Conservation (phyloP, 495 filamentous ascomycete genomes). For the Penicillium maclennaniae region DNA sequence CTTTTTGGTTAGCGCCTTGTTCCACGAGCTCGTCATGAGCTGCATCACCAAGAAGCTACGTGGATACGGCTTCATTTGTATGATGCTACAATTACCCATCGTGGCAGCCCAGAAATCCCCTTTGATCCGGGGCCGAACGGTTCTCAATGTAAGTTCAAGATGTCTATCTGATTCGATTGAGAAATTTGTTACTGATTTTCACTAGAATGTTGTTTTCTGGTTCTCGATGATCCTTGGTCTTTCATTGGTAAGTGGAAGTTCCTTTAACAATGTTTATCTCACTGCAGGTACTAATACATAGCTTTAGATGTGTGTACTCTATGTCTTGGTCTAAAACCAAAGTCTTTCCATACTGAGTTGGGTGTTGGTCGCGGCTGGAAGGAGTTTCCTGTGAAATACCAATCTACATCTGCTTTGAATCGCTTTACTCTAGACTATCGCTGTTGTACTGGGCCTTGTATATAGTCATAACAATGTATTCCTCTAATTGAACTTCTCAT, state of each 20-base stretch:
- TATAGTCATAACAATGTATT: neutral
- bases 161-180: neutral
- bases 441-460: neutral
- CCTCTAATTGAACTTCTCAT: neutral
- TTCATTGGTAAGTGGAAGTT: conserved; percentile 61
- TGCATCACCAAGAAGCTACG: conserved; percentile 97
- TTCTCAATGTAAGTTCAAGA: conserved; percentile 61
- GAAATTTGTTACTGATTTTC: neutral
- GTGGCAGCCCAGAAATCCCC: conserved; percentile 81
- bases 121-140: conserved; percentile 66
- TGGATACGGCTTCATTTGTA: conserved; percentile 87
- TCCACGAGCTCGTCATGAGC: conserved; percentile 94
- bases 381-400: neutral
- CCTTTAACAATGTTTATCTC: neutral
- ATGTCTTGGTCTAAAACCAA: conserved; percentile 46
- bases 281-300: neutral
- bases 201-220: conserved; percentile 86
- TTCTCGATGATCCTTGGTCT: conserved; percentile 89
- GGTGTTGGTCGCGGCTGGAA: neutral
- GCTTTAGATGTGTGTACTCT: conserved; percentile 52
- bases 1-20: conserved; percentile 82
- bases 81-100: conserved; percentile 96
- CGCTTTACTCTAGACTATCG: neutral
- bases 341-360: neutral
- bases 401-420: neutral